A percentile compares a stretch with the other conserved stretches of the same genome.
Evolutionary conservation across 2,329 filamentous ascomycete genomes (phyloP).

Genomic region (Arthrobotrys megalospora): DNA sequence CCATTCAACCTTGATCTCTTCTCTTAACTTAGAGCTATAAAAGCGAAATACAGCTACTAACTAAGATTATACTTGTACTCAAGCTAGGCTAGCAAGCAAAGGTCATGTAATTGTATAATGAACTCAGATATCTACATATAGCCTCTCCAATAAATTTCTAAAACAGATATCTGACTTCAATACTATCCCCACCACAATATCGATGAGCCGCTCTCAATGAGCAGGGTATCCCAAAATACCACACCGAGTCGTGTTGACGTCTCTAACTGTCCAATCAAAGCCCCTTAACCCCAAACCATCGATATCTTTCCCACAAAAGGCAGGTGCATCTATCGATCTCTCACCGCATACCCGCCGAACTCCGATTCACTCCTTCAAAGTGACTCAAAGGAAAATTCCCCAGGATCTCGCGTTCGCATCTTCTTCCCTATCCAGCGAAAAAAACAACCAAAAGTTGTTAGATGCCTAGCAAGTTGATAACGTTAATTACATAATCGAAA

Average conservation of each 20-base stretch:
- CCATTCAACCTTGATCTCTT: too few relatives aligned
- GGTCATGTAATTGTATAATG: too few relatives aligned
- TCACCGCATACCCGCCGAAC: constrained; percentile 41
- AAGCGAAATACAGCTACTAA: too few relatives aligned
- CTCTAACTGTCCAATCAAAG: not conserved
- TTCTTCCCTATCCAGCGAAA: constrained; percentile 30
- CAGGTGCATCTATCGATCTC: constrained; percentile 34
- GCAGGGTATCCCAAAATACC: constrained; percentile 12
- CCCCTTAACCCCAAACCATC: not conserved
- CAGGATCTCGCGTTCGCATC: constrained; percentile 35
- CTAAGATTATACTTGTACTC: too few relatives aligned
- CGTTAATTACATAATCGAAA: constrained; percentile 21
- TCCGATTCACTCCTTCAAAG: constrained; percentile 22
- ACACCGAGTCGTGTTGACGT: not conserved
- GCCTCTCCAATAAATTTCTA: too few relatives aligned
- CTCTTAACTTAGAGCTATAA: too few relatives aligned
- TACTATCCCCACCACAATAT: too few relatives aligned
- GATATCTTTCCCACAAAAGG: constrained; percentile 34
- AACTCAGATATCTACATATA: too few relatives aligned
- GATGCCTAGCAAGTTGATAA: constrained; percentile 9
- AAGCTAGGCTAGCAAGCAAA: too few relatives aligned
- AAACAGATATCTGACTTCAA: too few relatives aligned
- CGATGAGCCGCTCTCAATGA: not conserved
- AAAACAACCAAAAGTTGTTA: constrained; percentile 7
- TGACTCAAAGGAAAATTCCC: constrained; percentile 35